Base-by-base conservation (phyloP, 2,329 filamentous ascomycete genomes). In the Akanthomyces uredinophilus region DNA sequence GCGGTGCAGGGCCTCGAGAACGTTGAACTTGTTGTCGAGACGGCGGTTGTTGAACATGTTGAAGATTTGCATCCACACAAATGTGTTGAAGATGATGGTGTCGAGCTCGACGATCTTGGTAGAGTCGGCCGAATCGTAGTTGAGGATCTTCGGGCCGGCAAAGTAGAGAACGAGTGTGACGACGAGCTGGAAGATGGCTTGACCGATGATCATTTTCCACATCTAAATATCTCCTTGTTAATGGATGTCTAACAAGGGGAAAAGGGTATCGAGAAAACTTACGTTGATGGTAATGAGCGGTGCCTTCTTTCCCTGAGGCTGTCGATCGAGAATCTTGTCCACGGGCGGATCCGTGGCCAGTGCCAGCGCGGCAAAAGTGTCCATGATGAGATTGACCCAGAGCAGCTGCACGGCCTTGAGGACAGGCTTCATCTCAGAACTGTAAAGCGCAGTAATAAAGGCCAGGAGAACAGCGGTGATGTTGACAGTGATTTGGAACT, bases 21-120 rank as follows among this genome's bases (percentile, higher is more conserved):
- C 88, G 73, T 96, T 96, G 78, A 95, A 87, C 62, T 85, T 86
- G 75, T 96, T 96, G 74, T 96, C 92, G 18, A 96, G 83, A 16
- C 90, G 88, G 61, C 89, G 88, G 77, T 92, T 94, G 78, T 93
- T 93, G 75, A 91, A 83, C 68, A 89, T 83, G 73, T 93, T 94
- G 79, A 95, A 89, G 64, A 89, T 87, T 68, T 89, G 87, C 79
- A 89, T 85, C 86, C 86, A 89, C 2, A 89, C 87, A 67, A 87
- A 89, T 0, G 83, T 85, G 72, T 89, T 89, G 76, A 89, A 89
- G 52, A 89, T 82, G 62, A 88, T 78, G 1, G 86, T 87, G 65
- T 84, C 78, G 39, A 87, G 75, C 66, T 83, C 75, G 22, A 80
- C 73, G 24, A 74, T 72, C 49, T 35, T 35, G 32, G 32, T 11